Base-by-base conservation (phyloP, 2,329 filamentous ascomycete genomes). In the Catunica adiposa region DNA sequence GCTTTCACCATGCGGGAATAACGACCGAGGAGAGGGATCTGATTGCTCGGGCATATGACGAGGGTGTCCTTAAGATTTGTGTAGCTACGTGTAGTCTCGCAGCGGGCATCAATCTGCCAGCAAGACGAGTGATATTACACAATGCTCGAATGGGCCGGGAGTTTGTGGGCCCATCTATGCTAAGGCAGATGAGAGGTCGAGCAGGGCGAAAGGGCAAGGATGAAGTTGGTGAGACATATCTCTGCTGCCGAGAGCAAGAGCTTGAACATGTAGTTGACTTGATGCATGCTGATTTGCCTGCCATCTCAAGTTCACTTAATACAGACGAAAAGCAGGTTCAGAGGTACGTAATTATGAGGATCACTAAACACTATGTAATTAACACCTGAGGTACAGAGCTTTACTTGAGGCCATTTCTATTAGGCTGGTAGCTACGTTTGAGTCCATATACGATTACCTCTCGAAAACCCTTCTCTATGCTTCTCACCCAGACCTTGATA, bases 151-250 rank as follows among this genome's bases (percentile, higher is more conserved):
- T 89, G 83, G 85, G 85, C 0, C 75, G 82, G 54, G 83, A 88
- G 48, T 70, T 88, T 51, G 78, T 89, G n/a, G 84, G 83, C 0
- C 84, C 85, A 11, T 80, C 84, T 3, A 85, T 89, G 81, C 71
- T 89, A 66, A 78, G 84, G 51, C 85, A 89, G 67, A 89, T 89
- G 85, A 78, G 84, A 63, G 85, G 85, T 2, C 76, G 85, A 59
- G 85, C 85, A 20, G 85, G 85, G 5, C 76, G 85, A 55, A 88
- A 88, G 66, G 85, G 85, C 51, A 89, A 87, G 63, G 83, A 86
- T 56, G 82, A 85, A 53, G 70, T 85, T 50, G 85, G 85, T 1
- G 85, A 89, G 68, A 89, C 83, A 1, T 89, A 84, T 64, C 70
- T 89, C 1, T 88, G 84, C 64, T 89, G 84, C 63, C 76, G 80